phyloP scores from a whole-genome alignment of 495 filamentous ascomycete genomes.

The Bacidia gigantensis region DNA sequence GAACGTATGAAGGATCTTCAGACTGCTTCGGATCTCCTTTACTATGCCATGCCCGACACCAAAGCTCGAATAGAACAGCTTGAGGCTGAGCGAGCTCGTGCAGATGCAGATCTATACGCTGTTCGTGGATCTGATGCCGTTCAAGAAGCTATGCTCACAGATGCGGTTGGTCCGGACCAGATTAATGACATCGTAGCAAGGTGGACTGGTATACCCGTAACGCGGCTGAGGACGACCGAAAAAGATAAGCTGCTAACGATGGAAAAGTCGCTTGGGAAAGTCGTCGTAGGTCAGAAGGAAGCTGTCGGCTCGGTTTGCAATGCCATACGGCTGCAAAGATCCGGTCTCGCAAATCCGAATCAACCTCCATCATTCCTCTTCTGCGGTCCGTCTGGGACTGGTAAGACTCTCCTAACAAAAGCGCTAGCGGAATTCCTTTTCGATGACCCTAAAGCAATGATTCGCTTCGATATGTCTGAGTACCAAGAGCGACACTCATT shows the following conservation, averaged over 20 bases:
- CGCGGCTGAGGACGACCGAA: constrained; percentile 81
- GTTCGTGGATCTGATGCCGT: constrained; percentile 37
- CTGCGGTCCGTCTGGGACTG: constrained; percentile 94
- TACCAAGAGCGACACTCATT: constrained; percentile 96
- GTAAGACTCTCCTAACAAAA: constrained; percentile 94
- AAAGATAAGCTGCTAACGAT: constrained; percentile 94
- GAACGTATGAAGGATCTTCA: constrained; percentile 68
- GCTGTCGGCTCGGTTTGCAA: constrained; percentile 91
- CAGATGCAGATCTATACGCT: constrained; percentile 59
- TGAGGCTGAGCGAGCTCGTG: constrained; percentile 62
- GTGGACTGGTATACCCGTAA: constrained; percentile 96
- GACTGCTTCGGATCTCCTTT: constrained; percentile 81
- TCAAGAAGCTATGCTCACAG: constrained; percentile 61
- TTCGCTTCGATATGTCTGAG: constrained; percentile 98
- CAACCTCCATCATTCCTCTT: constrained; percentile 96
- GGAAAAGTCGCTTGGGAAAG: constrained; percentile 69
- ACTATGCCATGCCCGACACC: constrained; percentile 93
- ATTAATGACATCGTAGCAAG: constrained; percentile 97
- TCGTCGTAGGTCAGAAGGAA: constrained; percentile 88
- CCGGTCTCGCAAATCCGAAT: constrained; percentile 86
- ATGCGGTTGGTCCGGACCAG: constrained; percentile 90
- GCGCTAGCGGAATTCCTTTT: constrained; percentile 95
- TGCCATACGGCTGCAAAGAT: constrained; percentile 86
- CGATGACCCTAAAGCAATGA: constrained; percentile 95
- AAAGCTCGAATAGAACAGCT: constrained; percentile 63